Base-by-base conservation (phyloP, 2,329 filamentous ascomycete genomes). In the Epichloe coenophiala region DNA sequence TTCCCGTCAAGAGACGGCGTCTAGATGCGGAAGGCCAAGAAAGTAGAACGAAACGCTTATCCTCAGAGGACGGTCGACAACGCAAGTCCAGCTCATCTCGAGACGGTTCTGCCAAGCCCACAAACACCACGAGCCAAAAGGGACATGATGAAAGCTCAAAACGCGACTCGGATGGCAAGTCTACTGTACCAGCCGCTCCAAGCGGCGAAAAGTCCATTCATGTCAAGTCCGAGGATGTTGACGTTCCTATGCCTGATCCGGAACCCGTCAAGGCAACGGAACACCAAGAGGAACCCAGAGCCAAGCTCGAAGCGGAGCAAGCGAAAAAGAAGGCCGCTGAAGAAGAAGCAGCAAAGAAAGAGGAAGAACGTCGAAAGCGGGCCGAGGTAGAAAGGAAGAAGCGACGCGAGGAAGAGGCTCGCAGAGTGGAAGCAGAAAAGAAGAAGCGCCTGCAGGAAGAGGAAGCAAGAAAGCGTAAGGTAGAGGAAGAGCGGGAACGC, bases 161-260 rank as follows among this genome's bases (percentile, higher is more conserved):
- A 58, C 13, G 60, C 58, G 7, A 69, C 62, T 42, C 39, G 7
- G 52, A 53, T 68, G 70, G 2, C 68, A 68, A 45, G 71, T 75
- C 31, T 64, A 63, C 2, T 61, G 64, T 15, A 75, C 72, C 54
- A 64, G 65, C 2, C 60, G 58, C 9, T 12, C n/a, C 47, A 60
- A 66, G n/a, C 2, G 63, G 65, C 4, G 76, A 78, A 40, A 75
- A 73, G 57, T 61, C 65, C 15, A 76, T 79, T n/a, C 72, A 73
- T 45, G 75, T 80, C 40, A 79, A 79, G 56, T 74, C 74, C 0
- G 77, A 80, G 53, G 76, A 80, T 50, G 60, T 67, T 2, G 78
- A 81, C 50, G 61, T 77, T 8, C 75, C 77, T 19, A 80, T 81
- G 77, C 66, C 65, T 2, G 77, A 80, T 54, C 71, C 68, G 2